Evolutionary conservation across 2,329 filamentous ascomycete species (phyloP), one percentile per base, ranked within the genome.

Genomic region (Elsinoe australis): DNA sequence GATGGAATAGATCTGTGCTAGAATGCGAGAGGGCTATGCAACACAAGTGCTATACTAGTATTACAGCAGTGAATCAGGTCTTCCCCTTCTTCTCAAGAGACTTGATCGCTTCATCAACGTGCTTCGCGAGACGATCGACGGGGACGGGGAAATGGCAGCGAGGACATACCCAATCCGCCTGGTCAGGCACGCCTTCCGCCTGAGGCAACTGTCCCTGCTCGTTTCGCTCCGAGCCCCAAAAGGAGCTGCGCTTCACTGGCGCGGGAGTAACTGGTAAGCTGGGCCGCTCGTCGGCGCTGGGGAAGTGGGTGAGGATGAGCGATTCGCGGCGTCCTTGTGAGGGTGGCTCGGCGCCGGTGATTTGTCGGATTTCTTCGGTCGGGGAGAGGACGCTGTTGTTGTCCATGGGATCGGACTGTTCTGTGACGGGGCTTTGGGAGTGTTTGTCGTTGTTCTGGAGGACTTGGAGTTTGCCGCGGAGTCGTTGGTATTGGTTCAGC

Each of bases 81-180:
- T 26, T 32, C 15, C 39, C 39, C 26, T 19, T 32, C 22, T 17
- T 15, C 9, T 44, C 28, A 12, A 44, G 21, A 32, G 29, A 26
- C 14, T 31, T 24, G 31, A 48, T 22, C 17, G 35, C 31, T 24
- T 18, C 29, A 35, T 47, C 44, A 14, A 47, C 29, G n/a, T 47
- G 45, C 33, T 39, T 36, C 33, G 29, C 18, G 8, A 48, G 21
- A 18, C 26, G 24, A 39, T 47, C 44, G 35, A 47, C 21, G 17
- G 19, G 29, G 17, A 39, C 18, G 24, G 45, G 39, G 61, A 71
- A 64, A 53, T 54, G 57, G 55, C 55, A 62, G 53, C 55, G 56
- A 67, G 74, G 74, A 87, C 87, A 83, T 87, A 95, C 88, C 90
- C 90, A 95, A 67, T 95, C 87, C 63, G 79, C 76, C 75, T 95